A percentile compares a stretch with the other conserved stretches of the same genome.
Conservation (phyloP, 768 basidiomycete genomes). For the Leucosporidium creatinivorum region DNA sequence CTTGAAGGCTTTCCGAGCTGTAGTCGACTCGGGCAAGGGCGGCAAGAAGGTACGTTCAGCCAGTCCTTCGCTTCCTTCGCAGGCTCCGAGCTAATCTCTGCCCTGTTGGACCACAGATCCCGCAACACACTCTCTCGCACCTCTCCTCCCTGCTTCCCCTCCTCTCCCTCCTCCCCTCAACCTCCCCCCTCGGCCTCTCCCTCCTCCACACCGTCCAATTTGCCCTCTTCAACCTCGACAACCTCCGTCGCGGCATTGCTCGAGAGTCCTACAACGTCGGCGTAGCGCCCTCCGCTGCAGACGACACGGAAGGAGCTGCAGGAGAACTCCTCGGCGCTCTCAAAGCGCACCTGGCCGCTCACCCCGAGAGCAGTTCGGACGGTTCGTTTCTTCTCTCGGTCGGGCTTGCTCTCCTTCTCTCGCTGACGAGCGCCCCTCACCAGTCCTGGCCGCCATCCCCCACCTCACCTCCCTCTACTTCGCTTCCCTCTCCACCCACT, state of each 20-base stretch:
- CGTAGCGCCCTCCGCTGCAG: background rate
- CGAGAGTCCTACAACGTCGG: constrained; percentile 23
- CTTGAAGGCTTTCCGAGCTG: constrained; percentile 9
- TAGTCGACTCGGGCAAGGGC: constrained; percentile 21
- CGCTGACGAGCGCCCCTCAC: background rate
- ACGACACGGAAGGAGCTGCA: constrained; percentile 11
- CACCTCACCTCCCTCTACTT: constrained; percentile 10
- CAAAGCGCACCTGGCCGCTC: background rate
- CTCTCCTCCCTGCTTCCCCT: constrained; percentile 22
- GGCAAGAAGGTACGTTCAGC: constrained; percentile 27
- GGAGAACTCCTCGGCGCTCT: constrained; percentile 20
- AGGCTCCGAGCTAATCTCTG: background rate
- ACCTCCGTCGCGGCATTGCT: constrained; percentile 28
- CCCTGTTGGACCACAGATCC: constrained; percentile 3
- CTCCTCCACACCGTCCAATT: constrained; percentile 22
- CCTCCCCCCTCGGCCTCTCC: background rate
- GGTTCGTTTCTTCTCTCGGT: background rate
- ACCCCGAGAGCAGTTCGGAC: background rate
- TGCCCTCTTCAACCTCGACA: constrained; percentile 33
- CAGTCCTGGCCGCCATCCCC: constrained; percentile 9
- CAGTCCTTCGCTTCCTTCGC: too few relatives aligned
- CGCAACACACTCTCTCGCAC: constrained; percentile 19
- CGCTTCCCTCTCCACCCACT: constrained; percentile 13
- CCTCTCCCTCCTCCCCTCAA: background rate
- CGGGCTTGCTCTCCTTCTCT: background rate